Evolutionary conservation across 768 basidiomycete genomes (phyloP), one percentile per base, ranked within the genome.

Genomic region (Lactarius indigo): DNA sequence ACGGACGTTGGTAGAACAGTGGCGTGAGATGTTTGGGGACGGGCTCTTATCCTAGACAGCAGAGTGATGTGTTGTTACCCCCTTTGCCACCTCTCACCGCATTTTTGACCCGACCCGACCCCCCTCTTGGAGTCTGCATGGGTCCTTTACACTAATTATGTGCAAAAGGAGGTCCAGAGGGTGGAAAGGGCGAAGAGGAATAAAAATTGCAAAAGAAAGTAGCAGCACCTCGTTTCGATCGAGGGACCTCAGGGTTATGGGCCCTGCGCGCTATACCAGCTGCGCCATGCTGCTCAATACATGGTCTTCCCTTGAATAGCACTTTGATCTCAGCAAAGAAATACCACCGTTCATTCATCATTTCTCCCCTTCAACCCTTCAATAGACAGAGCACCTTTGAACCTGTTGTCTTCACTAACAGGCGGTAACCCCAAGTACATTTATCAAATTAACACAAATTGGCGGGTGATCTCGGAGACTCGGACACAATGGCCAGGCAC

Each of bases 201-300:
- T 20, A 31, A 17, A 56, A 31, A 31, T 20, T 2, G 18, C 9
- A 61, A 65, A 55, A 64, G 68, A 52, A 61, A 57, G 26, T 74
- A 74, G 73, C 73, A 74, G 70, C 73, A 74, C 71, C 74, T 74
- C 67, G 73, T 74, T 74, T 74, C 73, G 73, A 74, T 74, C 73
- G 64, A 75, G 74, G 65, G 73, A 74, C 73, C 73, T 74, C 73
- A 68, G 74, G 73, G 73, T 74, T 74, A 73, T 69, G 74, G 74
- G 73, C 66, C 66, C 62, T 63, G 66, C 66, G 66, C 62, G 66
- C 66, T 67, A 66, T 63, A 63, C 66, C 66, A 75, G 71, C 73
- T 75, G 73, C 74, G 73, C 74, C 73, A 74, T 72, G 73, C 70
- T 74, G 73, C 73, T 74, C 12, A 1, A 52, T 57, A 15, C 12